Base-by-base conservation (phyloP, 805 yeast genomes). In the Pichia nanzhaoensis region DNA sequence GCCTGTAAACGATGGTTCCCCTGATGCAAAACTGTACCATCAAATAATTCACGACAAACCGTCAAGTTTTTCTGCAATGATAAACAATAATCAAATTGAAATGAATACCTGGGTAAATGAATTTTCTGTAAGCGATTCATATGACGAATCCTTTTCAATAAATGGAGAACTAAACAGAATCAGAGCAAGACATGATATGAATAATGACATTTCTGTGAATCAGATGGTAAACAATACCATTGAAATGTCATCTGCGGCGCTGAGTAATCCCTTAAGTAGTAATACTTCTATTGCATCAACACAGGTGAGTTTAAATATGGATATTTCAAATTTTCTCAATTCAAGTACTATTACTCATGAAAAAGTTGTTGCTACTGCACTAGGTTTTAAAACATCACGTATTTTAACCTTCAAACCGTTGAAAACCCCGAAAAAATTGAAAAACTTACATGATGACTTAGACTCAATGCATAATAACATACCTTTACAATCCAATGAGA, bases 341-440 rank as follows among this genome's bases (percentile, higher is more conserved):
- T 14, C 37, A 18, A 37, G 17, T 28, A 17, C 13, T 4, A 41
- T 42, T 48, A 28, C 33, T 16, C 71, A 69, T 39, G 59, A 67
- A 37, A 67, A 62, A 5, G 58, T 60, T 17, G 71, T 78, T 14
- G 80, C 81, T 1, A 69, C 65, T 28, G 81, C 82, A 0, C 58
- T 78, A 31, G 75, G 77, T 3, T 66, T 74, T 42, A 58, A 56
- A n/a, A 58, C 57, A 5, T 59, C 69, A 16, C 59, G 77, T 34
- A 77, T 78, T 1, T 59, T 74, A 34, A 65, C 58, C 27, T 61
- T 63, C 18, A 57, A 49, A n/a, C 60, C 65, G 2, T 41, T 50
- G 6, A 57, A 46, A 37, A 44, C 51, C 10, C 48, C 43, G 2
- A 48, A 37, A 14, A 51, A 42, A 31, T 52, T 14, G 2, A 30